A percentile compares a stretch with the other conserved stretches of the same genome.
Conservation (phyloP, 352 stramenopile genomes). For the Phytophthora uliginosa region DNA sequence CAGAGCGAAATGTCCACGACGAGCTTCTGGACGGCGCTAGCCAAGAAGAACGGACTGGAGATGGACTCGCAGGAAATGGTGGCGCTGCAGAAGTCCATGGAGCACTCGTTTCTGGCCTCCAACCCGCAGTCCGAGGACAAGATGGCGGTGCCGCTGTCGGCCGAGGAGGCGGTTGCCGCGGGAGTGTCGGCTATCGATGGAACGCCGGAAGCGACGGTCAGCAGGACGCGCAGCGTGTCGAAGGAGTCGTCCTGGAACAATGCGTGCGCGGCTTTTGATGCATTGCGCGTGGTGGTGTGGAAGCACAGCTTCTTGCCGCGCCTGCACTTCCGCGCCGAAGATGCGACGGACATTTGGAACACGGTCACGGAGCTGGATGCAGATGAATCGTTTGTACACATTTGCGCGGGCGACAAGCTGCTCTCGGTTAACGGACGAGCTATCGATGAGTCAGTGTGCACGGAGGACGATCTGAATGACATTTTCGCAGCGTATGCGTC, state of each 20-base stretch:
- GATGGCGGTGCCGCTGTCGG: conserved; percentile 39
- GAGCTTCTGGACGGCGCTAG: conserved; percentile 66
- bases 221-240: conserved; percentile 56
- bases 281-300: conserved; percentile 87
- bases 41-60: conserved; percentile 71
- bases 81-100: conserved; percentile 59
- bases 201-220: conserved; percentile 21
- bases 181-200: conserved; percentile 37
- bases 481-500: conserved; percentile 79
- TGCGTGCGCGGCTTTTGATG: conserved; percentile 74
- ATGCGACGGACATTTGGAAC: conserved; percentile 68
- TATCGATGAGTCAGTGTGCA: conserved; percentile 69
- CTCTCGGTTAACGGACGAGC: conserved; percentile 82
- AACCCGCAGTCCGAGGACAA: conserved; percentile 86
- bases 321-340: conserved; percentile 66
- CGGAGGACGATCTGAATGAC: conserved; percentile 77
- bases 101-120: conserved; percentile 51
- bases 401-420: conserved; percentile 73
- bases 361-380: conserved; percentile 73
- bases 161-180: conserved; percentile 19
- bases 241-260: conserved; percentile 92
- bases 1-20: conserved; percentile 83
- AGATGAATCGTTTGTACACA: conserved; percentile 86
- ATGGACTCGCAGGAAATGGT: conserved; percentile 55
- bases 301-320: conserved; percentile 89